phyloP scores from a whole-genome alignment of 768 basidiomycete genomes.

The Cystofilobasidium capitatum region DNA sequence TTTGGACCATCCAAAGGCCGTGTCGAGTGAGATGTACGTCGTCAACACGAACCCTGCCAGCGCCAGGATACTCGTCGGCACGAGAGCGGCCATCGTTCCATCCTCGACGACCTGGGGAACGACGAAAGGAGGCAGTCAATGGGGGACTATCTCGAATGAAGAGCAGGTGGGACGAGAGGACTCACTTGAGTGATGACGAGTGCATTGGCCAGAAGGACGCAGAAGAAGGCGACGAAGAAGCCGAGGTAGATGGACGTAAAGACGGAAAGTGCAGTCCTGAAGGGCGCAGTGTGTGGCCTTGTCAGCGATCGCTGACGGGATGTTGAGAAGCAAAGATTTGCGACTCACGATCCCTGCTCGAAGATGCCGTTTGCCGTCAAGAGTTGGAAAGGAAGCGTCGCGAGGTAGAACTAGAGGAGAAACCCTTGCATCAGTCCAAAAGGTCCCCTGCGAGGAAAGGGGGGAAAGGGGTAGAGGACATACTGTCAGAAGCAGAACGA shows the following conservation, averaged over 20 bases:
- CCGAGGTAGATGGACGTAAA: conserved; percentile 73
- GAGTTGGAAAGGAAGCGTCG: conserved; percentile 65
- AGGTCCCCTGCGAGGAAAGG: too few relatives aligned
- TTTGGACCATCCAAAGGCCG: conserved; percentile 56
- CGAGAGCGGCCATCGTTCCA: conserved; percentile 52
- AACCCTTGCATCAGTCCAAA: too few relatives aligned
- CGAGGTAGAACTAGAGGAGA: conserved; percentile 56
- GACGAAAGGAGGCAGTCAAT: not conserved
- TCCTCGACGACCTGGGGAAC: conserved; percentile 73
- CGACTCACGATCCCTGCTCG: conserved; percentile 50
- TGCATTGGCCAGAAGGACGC: conserved; percentile 48
- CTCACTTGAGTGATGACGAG: conserved; percentile 52
- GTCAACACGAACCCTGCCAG: conserved; percentile 59
- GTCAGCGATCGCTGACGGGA: not conserved
- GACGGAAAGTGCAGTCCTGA: conserved; percentile 57
- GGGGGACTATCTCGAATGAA: conserved; percentile 24
- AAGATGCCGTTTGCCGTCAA: conserved; percentile 70
- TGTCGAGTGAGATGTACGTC: conserved; percentile 75
- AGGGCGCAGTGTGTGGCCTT: not conserved
- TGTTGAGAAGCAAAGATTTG: not conserved
- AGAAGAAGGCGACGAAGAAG: conserved; percentile 64
- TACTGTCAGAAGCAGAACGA: conserved; percentile 36
- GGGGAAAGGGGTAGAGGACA: conserved; percentile 18
- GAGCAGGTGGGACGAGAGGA: too few relatives aligned
- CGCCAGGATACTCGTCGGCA: conserved; percentile 52